These are phyloP conservation scores for Circinella minor DNA, from an alignment of 371 early-diverging fungal species.

Conservation along the genomic window DNA sequence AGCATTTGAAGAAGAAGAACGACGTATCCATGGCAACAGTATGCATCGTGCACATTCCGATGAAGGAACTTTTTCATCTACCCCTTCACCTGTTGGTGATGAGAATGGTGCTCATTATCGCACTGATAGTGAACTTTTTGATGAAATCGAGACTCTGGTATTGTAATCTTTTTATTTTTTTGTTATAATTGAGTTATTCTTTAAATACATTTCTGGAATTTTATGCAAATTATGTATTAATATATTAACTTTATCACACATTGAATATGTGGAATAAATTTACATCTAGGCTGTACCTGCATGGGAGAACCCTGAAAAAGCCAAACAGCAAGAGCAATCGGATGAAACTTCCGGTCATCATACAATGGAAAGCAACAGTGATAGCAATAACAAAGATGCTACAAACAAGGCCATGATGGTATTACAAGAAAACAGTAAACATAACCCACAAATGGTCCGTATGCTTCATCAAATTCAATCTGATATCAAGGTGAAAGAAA, in stretches of 20 bases:
- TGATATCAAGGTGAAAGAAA: constrained; percentile 72
- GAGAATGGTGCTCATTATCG: constrained; percentile 14
- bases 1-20: constrained; percentile 45
- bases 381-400: constrained; percentile 1
- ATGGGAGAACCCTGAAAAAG: constrained; percentile 37
- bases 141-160: constrained; percentile 42
- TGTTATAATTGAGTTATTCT: not conserved
- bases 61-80: constrained; percentile 46
- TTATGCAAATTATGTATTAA: no score
- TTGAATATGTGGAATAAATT: not conserved
- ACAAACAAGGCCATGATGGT: constrained; percentile 8
- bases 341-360: constrained; percentile 7
- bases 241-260: no score
- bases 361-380: constrained; percentile 11
- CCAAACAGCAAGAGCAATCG: constrained; percentile 1
- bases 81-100: constrained; percentile 40
- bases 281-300: constrained; percentile 35
- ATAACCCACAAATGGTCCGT: constrained; percentile 47
- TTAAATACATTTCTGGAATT: not conserved
- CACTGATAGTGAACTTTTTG: constrained; percentile 29
- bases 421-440: constrained; percentile 16
- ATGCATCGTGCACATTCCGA: constrained; percentile 36
- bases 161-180: not conserved
- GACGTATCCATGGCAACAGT: constrained; percentile 27
- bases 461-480: constrained; percentile 73